These are phyloP conservation scores for Mycotypha africana DNA, from an alignment of 371 early-diverging fungal genomes.

Conservation along the genomic window DNA sequence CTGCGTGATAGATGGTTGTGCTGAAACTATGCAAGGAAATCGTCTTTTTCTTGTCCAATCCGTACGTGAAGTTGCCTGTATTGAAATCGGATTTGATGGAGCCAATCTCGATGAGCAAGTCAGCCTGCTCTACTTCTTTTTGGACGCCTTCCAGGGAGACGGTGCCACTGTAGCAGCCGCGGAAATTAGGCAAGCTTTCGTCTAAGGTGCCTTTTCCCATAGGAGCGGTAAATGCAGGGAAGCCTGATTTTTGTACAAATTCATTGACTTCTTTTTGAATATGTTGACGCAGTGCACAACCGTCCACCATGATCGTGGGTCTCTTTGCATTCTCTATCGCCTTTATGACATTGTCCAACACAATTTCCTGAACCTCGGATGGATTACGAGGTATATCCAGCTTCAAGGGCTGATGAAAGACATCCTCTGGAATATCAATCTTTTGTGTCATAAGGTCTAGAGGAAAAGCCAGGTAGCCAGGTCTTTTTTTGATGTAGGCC, in stretches of 20 bases:
- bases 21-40: slow-evolving; percentile 34
- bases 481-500: slow-evolving; percentile 17
- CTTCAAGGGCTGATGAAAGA: slow-evolving; percentile 1
- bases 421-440: slow-evolving; percentile 12
- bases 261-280: slow-evolving; percentile 18
- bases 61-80: slow-evolving; percentile 42
- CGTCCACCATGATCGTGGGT: slow-evolving; percentile 43
- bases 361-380: slow-evolving; percentile 16
- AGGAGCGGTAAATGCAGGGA: slow-evolving; percentile 35
- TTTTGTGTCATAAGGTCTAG: slow-evolving; percentile 32
- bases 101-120: slow-evolving; percentile 42
- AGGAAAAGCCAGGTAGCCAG: slow-evolving; percentile 46
- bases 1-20: slow-evolving; percentile 28
- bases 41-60: slow-evolving; percentile 21
- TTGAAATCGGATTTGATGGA: slow-evolving; percentile 47
- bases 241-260: slow-evolving; percentile 27
- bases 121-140: slow-evolving; percentile 28
- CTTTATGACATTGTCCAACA: slow-evolving; percentile 16
- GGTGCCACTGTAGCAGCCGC: slow-evolving; percentile 34
- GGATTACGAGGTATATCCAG: slow-evolving; percentile 16
- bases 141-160: slow-evolving; percentile 21
- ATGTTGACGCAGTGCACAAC: slow-evolving; percentile 32
- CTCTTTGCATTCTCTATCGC: slow-evolving; percentile 24
- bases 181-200: slow-evolving; percentile 26
- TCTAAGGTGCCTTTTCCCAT: slow-evolving; percentile 46